phyloP scores from a whole-genome alignment of 495 filamentous ascomycete genomes.

The Achaetomiella virescens region DNA sequence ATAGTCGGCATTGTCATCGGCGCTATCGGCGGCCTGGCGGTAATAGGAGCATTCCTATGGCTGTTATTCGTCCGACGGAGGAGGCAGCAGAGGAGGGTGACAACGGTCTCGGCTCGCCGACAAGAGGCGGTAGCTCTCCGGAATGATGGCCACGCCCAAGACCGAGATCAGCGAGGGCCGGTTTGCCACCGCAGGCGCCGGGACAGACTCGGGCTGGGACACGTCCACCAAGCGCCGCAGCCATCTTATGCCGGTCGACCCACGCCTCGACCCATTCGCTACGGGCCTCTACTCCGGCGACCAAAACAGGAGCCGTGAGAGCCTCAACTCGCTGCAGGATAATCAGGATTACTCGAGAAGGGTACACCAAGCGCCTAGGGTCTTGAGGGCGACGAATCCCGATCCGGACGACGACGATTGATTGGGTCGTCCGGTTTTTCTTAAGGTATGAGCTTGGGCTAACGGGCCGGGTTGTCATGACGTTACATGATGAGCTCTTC shows the following conservation, averaged over 20 bases:
- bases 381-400: conserved; percentile 49
- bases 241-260: conserved; percentile 48
- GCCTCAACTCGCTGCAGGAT: conserved; percentile 49
- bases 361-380: conserved; percentile 33
- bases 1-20: conserved; percentile 41
- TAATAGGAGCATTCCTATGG: conserved; percentile 27
- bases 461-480: conserved; percentile 7
- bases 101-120: conserved; percentile 21
- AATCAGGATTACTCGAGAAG: conserved; percentile 51
- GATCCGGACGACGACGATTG: conserved; percentile 36
- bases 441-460: neutral
- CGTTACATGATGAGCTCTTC: conserved; percentile 16
- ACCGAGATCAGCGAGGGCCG: conserved; percentile 32
- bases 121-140: conserved; percentile 36
- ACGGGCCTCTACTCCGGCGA: conserved; percentile 41
- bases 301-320: conserved; percentile 47
- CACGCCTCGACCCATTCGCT: conserved; percentile 48
- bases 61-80: conserved; percentile 30
- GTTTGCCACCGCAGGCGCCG: neutral
- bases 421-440: conserved; percentile 1
- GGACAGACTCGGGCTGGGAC: conserved; percentile 14
- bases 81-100: conserved; percentile 19
- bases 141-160: conserved; percentile 33
- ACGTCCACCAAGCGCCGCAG: conserved; percentile 37
- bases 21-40: conserved; percentile 29